A percentile compares a stretch with the other conserved stretches of the same genome.
These are phyloP conservation scores for Verticillium dahliae DNA, from an alignment of 2,329 filamentous ascomycete genomes.

Conservation along the genomic window DNA sequence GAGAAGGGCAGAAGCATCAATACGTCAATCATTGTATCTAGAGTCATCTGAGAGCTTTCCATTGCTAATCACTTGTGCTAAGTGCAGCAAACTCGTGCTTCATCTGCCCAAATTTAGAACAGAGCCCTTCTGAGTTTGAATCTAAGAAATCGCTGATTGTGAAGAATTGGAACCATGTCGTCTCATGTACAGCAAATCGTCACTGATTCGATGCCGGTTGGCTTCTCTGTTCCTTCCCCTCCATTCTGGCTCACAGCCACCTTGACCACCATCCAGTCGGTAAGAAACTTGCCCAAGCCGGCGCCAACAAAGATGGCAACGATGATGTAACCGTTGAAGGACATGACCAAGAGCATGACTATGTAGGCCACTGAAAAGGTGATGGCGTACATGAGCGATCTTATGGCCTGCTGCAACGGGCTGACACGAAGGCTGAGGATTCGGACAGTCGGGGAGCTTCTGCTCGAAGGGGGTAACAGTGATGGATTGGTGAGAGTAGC, in stretches of 20 bases:
- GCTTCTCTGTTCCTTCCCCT: conserved; percentile 1
- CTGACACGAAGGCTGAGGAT: not conserved
- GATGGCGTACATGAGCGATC: not conserved
- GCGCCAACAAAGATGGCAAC: conserved; percentile 27
- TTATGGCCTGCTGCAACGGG: not conserved
- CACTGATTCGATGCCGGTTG: conserved; percentile 31
- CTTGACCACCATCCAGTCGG: conserved; percentile 32
- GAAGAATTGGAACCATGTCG: not conserved
- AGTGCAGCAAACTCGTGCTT: too few relatives aligned
- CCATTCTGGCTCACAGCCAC: conserved; percentile 21
- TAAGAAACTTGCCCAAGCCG: conserved; percentile 43
- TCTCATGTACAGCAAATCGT: conserved; percentile 32
- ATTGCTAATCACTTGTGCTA: too few relatives aligned
- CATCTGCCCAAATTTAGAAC: too few relatives aligned
- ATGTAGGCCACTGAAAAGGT: conserved; percentile 5
- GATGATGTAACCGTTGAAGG: conserved; percentile 7
- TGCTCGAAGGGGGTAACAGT: not conserved
- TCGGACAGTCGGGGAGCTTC: fast-evolving
- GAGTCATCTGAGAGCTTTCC: not conserved
- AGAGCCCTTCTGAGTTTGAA: too few relatives aligned
- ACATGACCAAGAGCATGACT: conserved; percentile 5
- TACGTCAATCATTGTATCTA: not conserved
- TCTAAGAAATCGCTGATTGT: too few relatives aligned
- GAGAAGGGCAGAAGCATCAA: not conserved
- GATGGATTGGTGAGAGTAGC: not conserved